A percentile compares a stretch with the other conserved stretches of the same genome.
Conservation (phyloP, 805 yeast genomes). For the Ogataea siamensis region DNA sequence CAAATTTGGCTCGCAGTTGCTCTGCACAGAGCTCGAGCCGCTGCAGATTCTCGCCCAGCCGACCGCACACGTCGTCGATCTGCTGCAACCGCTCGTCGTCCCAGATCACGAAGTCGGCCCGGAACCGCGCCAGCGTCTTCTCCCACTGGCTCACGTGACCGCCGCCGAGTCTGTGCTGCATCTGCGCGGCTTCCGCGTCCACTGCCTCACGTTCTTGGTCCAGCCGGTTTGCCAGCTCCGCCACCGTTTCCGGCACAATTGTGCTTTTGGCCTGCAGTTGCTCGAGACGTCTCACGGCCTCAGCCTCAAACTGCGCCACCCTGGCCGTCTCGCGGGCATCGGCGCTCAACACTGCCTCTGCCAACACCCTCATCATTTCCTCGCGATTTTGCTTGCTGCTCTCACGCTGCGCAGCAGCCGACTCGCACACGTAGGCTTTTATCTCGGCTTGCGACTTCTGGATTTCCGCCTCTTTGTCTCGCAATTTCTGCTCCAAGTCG, state of each 20-base stretch:
- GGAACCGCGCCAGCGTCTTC: constrained; percentile 1
- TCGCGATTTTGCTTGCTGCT: too few relatives aligned
- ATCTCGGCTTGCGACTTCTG: neutral
- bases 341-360: too few relatives aligned
- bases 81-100: constrained; percentile 1
- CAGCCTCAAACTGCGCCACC: too few relatives aligned
- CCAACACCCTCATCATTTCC: too few relatives aligned
- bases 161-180: neutral
- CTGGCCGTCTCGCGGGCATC: too few relatives aligned
- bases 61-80: constrained; percentile 5
- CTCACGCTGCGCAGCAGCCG: neutral
- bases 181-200: neutral
- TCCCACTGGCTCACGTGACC: constrained; percentile 3
- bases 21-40: constrained; percentile 3
- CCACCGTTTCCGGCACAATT: too few relatives aligned
- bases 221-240: neutral
- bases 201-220: neutral
- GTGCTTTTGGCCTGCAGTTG: too few relatives aligned
- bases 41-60: constrained; percentile 6
- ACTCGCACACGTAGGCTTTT: neutral
- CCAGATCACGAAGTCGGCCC: neutral
- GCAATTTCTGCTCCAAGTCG: neutral
- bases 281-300: too few relatives aligned
- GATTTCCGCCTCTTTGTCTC: neutral
- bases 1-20: constrained; percentile 1